These are phyloP conservation scores for Beauveria brongniartii DNA, from an alignment of 2,329 filamentous ascomycete species.

Conservation along the genomic window DNA sequence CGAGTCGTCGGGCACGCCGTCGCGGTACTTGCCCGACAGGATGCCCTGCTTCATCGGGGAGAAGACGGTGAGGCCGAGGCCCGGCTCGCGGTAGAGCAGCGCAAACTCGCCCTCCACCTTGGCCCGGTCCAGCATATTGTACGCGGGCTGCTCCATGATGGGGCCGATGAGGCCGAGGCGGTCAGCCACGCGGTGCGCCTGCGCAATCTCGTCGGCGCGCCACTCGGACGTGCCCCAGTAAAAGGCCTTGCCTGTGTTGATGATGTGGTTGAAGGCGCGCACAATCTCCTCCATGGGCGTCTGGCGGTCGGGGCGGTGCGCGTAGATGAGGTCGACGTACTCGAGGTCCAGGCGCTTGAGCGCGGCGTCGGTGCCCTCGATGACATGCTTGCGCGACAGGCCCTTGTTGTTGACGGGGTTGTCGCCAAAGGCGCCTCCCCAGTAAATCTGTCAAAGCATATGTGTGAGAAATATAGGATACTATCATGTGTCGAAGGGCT, in stretches of 20 bases:
- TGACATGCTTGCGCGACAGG: slow-evolving; percentile 60
- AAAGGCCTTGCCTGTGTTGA: slow-evolving; percentile 58
- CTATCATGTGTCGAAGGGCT: background rate
- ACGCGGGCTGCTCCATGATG: slow-evolving; percentile 58
- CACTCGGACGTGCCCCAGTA: slow-evolving; percentile 67
- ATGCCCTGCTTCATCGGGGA: slow-evolving; percentile 51
- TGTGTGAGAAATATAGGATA: background rate
- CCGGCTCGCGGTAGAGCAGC: slow-evolving; percentile 51
- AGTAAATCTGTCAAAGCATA: slow-evolving; percentile 45
- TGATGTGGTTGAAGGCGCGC: slow-evolving; percentile 62
- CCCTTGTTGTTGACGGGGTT: slow-evolving; percentile 60
- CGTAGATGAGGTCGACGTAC: slow-evolving; percentile 62
- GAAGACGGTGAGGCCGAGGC: slow-evolving; percentile 55
- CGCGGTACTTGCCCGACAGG: slow-evolving; percentile 59
- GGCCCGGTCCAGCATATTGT: slow-evolving; percentile 54
- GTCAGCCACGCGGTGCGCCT: slow-evolving; percentile 54
- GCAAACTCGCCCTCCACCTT: slow-evolving; percentile 57
- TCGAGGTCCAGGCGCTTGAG: slow-evolving; percentile 49
- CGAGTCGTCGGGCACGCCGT: slow-evolving; percentile 52
- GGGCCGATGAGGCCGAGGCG: slow-evolving; percentile 54
- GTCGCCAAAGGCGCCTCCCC: slow-evolving; percentile 51
- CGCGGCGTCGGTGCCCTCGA: slow-evolving; percentile 55
- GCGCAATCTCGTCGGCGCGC: slow-evolving; percentile 56
- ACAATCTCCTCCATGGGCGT: slow-evolving; percentile 66
- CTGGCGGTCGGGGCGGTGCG: slow-evolving; percentile 58